Evolutionary conservation across 768 basidiomycete species (phyloP).

Genomic region (Collybiopsis luxurians): DNA sequence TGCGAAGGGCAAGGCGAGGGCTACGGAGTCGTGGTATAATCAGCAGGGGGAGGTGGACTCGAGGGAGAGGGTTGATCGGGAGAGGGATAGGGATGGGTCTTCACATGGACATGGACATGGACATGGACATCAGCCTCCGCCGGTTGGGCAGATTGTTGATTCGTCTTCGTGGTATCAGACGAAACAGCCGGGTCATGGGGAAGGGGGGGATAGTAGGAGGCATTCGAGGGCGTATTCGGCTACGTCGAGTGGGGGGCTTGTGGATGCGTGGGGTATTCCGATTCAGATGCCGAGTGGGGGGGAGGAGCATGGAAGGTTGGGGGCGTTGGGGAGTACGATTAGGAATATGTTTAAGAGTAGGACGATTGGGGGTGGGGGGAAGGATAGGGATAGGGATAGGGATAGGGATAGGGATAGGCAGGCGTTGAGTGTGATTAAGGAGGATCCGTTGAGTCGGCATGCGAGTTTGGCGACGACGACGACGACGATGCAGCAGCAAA

Average conservation of each 20-base stretch:
- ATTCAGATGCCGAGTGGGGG: neutral
- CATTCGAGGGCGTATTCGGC: too few species aligned
- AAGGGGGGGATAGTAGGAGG: too few species aligned
- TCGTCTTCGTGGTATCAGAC: conserved; percentile 7
- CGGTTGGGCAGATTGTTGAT: neutral
- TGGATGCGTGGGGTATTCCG: neutral
- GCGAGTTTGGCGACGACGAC: conserved; percentile 19
- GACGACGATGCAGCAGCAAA: conserved; percentile 28
- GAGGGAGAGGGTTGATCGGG: neutral
- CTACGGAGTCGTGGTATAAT: conserved; percentile 4
- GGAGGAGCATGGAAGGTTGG: neutral
- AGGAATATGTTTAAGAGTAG: neutral
- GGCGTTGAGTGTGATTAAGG: conserved; percentile 4
- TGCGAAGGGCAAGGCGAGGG: conserved; percentile 1
- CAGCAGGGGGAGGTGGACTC: neutral
- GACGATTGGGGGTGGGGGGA: neutral
- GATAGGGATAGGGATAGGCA: neutral
- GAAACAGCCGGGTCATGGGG: neutral
- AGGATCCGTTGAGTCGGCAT: conserved; percentile 3
- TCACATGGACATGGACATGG: too few species aligned
- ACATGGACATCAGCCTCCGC: neutral
- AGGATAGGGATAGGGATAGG: neutral
- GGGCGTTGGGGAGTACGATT: neutral
- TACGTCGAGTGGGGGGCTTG: neutral
- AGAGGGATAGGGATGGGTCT: too few species aligned